Conservation (phyloP, 1,284 basidiomycete species). For the Fistulina hepatica region DNA sequence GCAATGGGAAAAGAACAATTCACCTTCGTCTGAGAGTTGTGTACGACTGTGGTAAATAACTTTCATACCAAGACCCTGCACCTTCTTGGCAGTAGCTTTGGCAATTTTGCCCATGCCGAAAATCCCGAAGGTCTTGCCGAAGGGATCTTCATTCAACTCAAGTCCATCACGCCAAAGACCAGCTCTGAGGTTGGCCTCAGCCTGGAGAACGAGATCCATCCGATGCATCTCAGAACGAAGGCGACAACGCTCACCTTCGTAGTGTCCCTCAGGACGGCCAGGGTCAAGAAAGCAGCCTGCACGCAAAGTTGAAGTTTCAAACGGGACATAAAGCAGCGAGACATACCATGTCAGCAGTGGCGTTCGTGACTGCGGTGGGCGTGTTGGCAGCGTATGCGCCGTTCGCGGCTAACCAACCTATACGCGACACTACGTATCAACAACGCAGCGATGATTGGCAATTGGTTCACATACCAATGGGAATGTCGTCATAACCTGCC, state of each 20-base stretch:
- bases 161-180: slow-evolving; percentile 10
- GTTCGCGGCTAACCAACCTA: slow-evolving; percentile 10
- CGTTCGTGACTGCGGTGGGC: slow-evolving; percentile 12
- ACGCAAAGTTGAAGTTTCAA: too few relatives aligned
- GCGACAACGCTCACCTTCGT: neutral
- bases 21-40: slow-evolving; percentile 3
- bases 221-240: neutral
- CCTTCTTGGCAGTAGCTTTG: slow-evolving; percentile 11
- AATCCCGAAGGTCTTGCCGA: slow-evolving; percentile 12
- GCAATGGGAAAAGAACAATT: neutral
- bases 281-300: slow-evolving; percentile 15
- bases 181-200: slow-evolving; percentile 10
- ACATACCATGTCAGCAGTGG: slow-evolving; percentile 15
- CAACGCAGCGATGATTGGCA: too few relatives aligned
- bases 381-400: slow-evolving; percentile 16
- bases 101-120: slow-evolving; percentile 15
- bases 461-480: too few relatives aligned
- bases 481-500: slow-evolving; percentile 15
- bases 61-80: slow-evolving; percentile 16
- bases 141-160: neutral
- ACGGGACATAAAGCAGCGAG: too few relatives aligned
- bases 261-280: slow-evolving; percentile 5
- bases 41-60: slow-evolving; percentile 14
- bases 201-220: slow-evolving; percentile 9
- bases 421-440: too few relatives aligned